phyloP scores from a whole-genome alignment of 768 basidiomycete species.

The Boletus rex-veris region DNA sequence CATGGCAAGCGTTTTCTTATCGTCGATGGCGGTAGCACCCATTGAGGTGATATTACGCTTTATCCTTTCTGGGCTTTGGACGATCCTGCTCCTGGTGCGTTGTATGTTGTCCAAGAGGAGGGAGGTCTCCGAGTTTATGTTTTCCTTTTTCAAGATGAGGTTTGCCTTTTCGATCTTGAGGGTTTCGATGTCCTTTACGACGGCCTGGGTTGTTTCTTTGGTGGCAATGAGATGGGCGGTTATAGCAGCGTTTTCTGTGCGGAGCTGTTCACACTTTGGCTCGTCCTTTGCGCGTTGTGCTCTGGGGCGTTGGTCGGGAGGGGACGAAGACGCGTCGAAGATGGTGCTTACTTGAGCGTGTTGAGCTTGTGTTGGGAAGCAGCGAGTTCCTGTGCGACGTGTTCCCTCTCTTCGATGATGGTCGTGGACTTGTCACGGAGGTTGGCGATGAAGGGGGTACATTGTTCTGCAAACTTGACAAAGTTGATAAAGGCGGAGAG shows the following conservation, averaged over 20 bases:
- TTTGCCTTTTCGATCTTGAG: constrained; percentile 69
- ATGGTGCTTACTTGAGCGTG: constrained; percentile 49
- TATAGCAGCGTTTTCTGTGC: constrained; percentile 56
- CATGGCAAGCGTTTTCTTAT: constrained; percentile 60
- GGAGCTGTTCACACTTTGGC: constrained; percentile 58
- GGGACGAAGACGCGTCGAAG: neutral
- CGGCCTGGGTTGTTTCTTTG: constrained; percentile 57
- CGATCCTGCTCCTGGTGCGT: constrained; percentile 70
- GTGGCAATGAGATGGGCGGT: constrained; percentile 65
- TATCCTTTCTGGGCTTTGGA: constrained; percentile 89
- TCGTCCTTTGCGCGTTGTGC: constrained; percentile 65
- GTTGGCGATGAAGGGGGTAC: constrained; percentile 55
- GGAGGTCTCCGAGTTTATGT: constrained; percentile 56
- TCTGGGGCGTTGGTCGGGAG: constrained; percentile 33
- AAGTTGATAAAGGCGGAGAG: constrained; percentile 93
- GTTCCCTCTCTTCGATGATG: constrained; percentile 60
- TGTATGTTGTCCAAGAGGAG: constrained; percentile 57
- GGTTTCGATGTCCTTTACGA: constrained; percentile 63
- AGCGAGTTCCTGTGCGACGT: constrained; percentile 44
- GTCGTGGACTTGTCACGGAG: constrained; percentile 58
- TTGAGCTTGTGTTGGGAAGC: constrained; percentile 52
- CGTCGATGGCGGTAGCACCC: constrained; percentile 61
- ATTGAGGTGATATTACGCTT: constrained; percentile 79
- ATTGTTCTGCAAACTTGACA: constrained; percentile 83
- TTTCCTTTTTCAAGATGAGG: constrained; percentile 67